Evolutionary conservation across 176 grass and related monocot species (phyloP).

Genomic region (Eleusine indica): DNA sequence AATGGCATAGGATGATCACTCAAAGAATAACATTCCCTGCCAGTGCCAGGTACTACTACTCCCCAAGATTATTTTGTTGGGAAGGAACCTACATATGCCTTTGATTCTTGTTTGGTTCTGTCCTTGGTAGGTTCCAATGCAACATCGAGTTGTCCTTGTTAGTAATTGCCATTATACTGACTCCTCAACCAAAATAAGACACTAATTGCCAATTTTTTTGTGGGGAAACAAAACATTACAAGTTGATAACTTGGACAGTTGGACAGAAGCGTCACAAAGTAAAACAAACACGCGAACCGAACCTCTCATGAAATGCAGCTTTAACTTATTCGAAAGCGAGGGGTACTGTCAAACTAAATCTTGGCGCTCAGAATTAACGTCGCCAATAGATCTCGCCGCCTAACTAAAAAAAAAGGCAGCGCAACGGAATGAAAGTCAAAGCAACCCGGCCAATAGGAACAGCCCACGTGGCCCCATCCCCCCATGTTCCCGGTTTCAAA

Average conservation of each 20-base stretch:
- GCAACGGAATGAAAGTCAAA: constrained; percentile 47
- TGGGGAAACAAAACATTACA: background rate
- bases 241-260: background rate
- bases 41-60: constrained; percentile 8
- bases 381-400: constrained; percentile 37
- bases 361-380: constrained; percentile 29
- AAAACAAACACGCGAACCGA: background rate
- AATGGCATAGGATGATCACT: constrained; percentile 34
- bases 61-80: constrained; percentile 1
- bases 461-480: constrained; percentile 2
- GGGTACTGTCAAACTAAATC: constrained; percentile 21
- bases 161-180: background rate
- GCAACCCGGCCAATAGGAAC: background rate
- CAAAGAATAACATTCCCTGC: constrained; percentile 26
- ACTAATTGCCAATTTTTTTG: background rate
- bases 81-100: constrained; percentile 35
- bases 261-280: background rate
- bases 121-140: background rate
- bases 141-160: background rate
- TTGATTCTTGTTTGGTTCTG: constrained; percentile 32
- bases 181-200: background rate
- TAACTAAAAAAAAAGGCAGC: background rate
- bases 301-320: constrained; percentile 30
- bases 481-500: constrained; percentile 33
- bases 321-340: constrained; percentile 52